Evolutionary conservation across 164 flowering plant genomes (phyloP).

Genomic region (Magnolia kwangsiensis): DNA sequence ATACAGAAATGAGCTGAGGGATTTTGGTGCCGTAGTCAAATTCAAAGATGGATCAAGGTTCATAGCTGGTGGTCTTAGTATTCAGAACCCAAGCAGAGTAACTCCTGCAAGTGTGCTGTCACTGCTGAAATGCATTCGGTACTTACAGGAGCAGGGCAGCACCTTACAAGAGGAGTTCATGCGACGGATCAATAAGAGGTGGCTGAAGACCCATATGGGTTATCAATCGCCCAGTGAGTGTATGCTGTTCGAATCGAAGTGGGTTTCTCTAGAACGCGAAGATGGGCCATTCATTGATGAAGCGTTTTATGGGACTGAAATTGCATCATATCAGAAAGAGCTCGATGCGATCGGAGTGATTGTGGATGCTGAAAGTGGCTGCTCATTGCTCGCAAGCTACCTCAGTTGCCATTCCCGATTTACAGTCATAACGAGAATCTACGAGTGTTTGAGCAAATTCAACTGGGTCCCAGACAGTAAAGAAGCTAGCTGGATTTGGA

Average conservation of each 20-base stretch:
- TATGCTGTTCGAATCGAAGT: conserved; percentile 37
- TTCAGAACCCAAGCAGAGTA: conserved; percentile 3
- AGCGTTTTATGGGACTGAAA: conserved; percentile 44
- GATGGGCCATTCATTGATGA: conserved; percentile 76
- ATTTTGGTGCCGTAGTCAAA: conserved; percentile 21
- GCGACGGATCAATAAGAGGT: conserved; percentile 23
- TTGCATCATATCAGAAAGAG: conserved; percentile 34
- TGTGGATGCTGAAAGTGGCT: conserved; percentile 30
- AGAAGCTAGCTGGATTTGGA: conserved; percentile 38
- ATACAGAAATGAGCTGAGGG: conserved; percentile 18
- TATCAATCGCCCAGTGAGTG: conserved; percentile 41
- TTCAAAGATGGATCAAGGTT: conserved; percentile 19
- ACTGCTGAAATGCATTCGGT: conserved; percentile 15
- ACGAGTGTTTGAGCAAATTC: conserved; percentile 28
- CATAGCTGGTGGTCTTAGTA: conserved; percentile 15
- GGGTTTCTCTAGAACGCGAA: conserved; percentile 26
- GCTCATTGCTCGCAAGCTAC: conserved; percentile 36
- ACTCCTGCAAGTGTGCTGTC: conserved; percentile 11
- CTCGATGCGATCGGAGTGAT: conserved; percentile 47
- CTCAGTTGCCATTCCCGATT: conserved; percentile 30
- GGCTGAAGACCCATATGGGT: conserved; percentile 58
- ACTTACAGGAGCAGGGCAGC: neutral
- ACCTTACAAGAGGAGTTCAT: conserved; percentile 23
- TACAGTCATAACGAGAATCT: conserved; percentile 36
- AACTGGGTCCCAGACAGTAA: conserved; percentile 38